A percentile compares a stretch with the other conserved stretches of the same genome.
Conservation (phyloP, 202 grass and related monocot species). For the Schoenoplectus tabernaemontani region DNA sequence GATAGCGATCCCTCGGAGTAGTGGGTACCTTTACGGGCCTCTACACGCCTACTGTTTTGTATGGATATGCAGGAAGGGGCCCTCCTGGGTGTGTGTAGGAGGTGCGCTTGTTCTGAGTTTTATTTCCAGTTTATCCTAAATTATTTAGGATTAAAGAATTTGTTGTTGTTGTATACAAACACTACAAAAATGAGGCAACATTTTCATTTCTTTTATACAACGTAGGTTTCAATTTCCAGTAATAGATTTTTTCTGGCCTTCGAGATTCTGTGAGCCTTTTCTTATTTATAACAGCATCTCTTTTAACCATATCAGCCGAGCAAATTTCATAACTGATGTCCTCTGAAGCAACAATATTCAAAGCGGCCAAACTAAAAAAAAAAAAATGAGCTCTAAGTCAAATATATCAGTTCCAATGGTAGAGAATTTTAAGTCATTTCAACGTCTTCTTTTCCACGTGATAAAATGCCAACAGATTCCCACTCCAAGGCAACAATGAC, state of each 20-base stretch:
- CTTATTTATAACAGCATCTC: not conserved
- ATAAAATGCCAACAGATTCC: slow-evolving; percentile 77
- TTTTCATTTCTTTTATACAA: not conserved
- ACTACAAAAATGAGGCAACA: not conserved
- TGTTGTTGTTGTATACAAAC: no score
- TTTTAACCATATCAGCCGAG: not conserved
- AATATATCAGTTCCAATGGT: not conserved
- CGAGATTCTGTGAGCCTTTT: not conserved
- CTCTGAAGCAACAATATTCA: not conserved
- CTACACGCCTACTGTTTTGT: no score
- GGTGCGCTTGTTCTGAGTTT: no score
- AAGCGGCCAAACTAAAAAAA: not conserved
- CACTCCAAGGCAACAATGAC: slow-evolving; percentile 75
- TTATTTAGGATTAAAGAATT: no score
- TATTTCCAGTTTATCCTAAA: no score
- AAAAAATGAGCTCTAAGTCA: not conserved
- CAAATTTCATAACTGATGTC: not conserved
- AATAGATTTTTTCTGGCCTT: not conserved
- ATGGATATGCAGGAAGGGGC: no score
- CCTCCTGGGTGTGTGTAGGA: no score
- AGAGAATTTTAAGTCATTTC: slow-evolving; percentile 23
- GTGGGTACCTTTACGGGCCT: no score
- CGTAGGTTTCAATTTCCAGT: not conserved
- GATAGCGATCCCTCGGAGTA: no score
- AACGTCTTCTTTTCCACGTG: slow-evolving; percentile 48